Percentiles rank a stretch among this genome's conserved stretches.
Evolutionary conservation across 2,329 filamentous ascomycete genomes (phyloP).

Genomic region (Sporothrix brunneoviolacea): DNA sequence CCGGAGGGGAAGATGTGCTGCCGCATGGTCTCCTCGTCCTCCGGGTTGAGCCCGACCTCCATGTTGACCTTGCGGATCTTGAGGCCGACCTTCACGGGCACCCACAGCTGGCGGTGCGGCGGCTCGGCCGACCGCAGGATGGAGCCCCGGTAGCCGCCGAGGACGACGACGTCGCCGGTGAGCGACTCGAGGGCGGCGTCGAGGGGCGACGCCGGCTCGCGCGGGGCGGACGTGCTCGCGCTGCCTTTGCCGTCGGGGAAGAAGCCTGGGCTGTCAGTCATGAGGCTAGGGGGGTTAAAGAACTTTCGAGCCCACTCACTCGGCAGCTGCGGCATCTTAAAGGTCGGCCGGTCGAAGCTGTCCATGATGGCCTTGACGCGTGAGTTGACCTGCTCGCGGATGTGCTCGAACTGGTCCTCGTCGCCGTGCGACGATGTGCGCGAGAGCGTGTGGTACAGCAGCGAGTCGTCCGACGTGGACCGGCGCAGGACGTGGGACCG

Average conservation of each 20-base stretch:
- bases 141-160: constrained; percentile 87
- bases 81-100: constrained; percentile 85
- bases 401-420: constrained; percentile 70
- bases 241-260: constrained; percentile 21
- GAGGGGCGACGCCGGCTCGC: constrained; percentile 13
- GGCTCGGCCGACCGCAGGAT: constrained; percentile 77
- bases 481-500: constrained; percentile 42
- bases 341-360: constrained; percentile 71
- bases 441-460: constrained; percentile 70
- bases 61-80: constrained; percentile 89
- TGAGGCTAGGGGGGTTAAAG: neutral
- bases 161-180: constrained; percentile 77
- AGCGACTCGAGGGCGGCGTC: constrained; percentile 58
- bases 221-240: neutral
- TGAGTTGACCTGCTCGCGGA: constrained; percentile 80
- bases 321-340: constrained; percentile 61
- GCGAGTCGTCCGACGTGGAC: constrained; percentile 69
- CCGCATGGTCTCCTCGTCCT: constrained; percentile 78
- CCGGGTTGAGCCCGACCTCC: constrained; percentile 72
- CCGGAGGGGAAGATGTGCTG: constrained; percentile 78
- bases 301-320: no score
- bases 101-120: constrained; percentile 84
- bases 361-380: constrained; percentile 86
- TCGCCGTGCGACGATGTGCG: constrained; percentile 78
- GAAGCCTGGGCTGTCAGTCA: constrained; percentile 12